Base-by-base conservation (phyloP, 768 basidiomycete species). In the Suillus brevipes region DNA sequence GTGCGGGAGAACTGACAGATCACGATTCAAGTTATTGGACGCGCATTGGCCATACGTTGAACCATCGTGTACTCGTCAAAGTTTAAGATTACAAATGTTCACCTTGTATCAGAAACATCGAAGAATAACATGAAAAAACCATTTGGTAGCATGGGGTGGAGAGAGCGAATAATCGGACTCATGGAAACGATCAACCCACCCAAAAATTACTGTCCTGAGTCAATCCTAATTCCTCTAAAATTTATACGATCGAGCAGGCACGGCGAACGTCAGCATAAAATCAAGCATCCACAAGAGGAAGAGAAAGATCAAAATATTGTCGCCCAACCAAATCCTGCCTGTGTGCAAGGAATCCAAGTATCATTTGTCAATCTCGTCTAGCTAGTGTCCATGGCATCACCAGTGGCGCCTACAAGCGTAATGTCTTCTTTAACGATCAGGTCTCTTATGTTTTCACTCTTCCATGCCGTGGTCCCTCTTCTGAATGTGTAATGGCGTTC, bases 381-480 rank as follows among this genome's bases (percentile, higher is more conserved):
- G 77, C 89, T 86, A 40, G 85, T 90, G 80, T 94, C 92, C 92
- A 94, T 94, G 55, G 86, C 90, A 69, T 93, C 92, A 43, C 83
- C 84, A 10, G 38, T 28, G 38, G 57, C 38, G 8, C 70, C 80
- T 18, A 87, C 70, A 7, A 78, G 76, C 13, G 82, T 88, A 31
- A 90, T 74, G 65, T 89, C 85, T 78, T 97, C 95, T 36, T 78
- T 84, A 23, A 91, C 84, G 59, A 98, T 79, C 65, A 97, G 78
- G 63, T 79, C 85, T 67, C 90, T 82, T 59, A 98, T 82, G 40
- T 79, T 83, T 79, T 97, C 93, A 66, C 84, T 89, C 78, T 91
- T 93, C 87, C 89, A 93, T 6, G 91, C 92, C 0, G 95, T 98
- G 31, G 95, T 95, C 6, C 95, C 95, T 59, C 89, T 78, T 65